These are phyloP conservation scores for Pseudozyma sp. DNA, from an alignment of 1,284 basidiomycete species.

Conservation along the genomic window DNA sequence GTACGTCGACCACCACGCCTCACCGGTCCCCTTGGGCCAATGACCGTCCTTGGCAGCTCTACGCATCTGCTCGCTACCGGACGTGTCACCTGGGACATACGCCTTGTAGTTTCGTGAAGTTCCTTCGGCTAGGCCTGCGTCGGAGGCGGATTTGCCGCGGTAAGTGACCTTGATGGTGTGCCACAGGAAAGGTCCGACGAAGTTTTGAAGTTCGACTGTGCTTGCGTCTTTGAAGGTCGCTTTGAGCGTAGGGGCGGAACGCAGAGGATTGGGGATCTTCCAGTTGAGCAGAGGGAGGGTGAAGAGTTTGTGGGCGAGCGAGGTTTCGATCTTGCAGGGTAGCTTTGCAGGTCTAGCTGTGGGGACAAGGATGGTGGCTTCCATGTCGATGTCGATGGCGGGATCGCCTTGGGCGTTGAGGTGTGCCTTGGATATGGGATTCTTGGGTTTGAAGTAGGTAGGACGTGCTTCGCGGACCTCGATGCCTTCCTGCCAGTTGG, in stretches of 20 bases:
- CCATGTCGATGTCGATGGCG: conserved; percentile 38
- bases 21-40: conserved; percentile 48
- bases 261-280: conserved; percentile 12
- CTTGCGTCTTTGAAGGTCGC: conserved; percentile 43
- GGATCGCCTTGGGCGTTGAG: conserved; percentile 43
- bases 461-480: conserved; percentile 41
- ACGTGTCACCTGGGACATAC: conserved; percentile 30
- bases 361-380: conserved; percentile 46
- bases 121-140: conserved; percentile 25
- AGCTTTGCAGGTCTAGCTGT: conserved; percentile 49
- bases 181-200: conserved; percentile 46
- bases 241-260: conserved; percentile 21
- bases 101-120: conserved; percentile 32
- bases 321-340: conserved; percentile 44
- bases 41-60: conserved; percentile 54
- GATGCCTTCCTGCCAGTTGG: conserved; percentile 50
- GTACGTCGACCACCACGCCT: conserved; percentile 54
- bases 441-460: conserved; percentile 27
- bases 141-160: conserved; percentile 27
- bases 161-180: conserved; percentile 48
- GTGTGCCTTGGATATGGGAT: conserved; percentile 30
- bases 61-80: conserved; percentile 48
- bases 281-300: conserved; percentile 15
- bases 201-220: conserved; percentile 49
- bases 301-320: conserved; percentile 20